phyloP scores from a whole-genome alignment of 2,329 filamentous ascomycete species.

The Cercospora citrullina region DNA sequence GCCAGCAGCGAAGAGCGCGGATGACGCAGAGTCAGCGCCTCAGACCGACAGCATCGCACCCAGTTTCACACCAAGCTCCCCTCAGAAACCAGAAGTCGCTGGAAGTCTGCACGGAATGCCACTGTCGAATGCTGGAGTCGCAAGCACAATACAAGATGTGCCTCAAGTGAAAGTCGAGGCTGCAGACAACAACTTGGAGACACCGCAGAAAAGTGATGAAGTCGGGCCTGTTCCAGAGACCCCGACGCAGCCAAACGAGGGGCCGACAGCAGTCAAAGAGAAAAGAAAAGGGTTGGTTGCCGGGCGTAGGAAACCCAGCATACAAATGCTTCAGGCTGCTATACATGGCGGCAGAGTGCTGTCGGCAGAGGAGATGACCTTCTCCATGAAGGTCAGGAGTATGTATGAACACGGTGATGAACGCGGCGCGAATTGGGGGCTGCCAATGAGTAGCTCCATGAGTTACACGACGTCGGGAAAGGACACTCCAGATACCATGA shows the following conservation, averaged over 20 bases:
- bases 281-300: constrained; percentile 19
- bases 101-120: not conserved
- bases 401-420: constrained; percentile 66
- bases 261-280: constrained; percentile 5
- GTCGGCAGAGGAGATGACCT: constrained; percentile 63
- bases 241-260: not conserved
- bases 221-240: not conserved
- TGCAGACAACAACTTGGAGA: not conserved
- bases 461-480: constrained; percentile 11
- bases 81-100: not conserved
- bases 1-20: not conserved
- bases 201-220: not conserved
- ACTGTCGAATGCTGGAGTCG: not conserved
- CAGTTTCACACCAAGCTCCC: not conserved
- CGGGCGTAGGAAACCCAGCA: constrained; percentile 38
- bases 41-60: not conserved
- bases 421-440: constrained; percentile 49
- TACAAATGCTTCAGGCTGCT: constrained; percentile 41
- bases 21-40: not conserved
- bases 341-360: constrained; percentile 49
- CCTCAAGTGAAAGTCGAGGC: not conserved
- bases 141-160: not conserved
- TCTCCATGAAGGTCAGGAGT: constrained; percentile 62
- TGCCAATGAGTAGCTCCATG: constrained; percentile 11
- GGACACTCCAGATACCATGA: constrained; percentile 17